These are phyloP conservation scores for Tuber indicum DNA, from an alignment of 495 filamentous ascomycete species.

Conservation along the genomic window DNA sequence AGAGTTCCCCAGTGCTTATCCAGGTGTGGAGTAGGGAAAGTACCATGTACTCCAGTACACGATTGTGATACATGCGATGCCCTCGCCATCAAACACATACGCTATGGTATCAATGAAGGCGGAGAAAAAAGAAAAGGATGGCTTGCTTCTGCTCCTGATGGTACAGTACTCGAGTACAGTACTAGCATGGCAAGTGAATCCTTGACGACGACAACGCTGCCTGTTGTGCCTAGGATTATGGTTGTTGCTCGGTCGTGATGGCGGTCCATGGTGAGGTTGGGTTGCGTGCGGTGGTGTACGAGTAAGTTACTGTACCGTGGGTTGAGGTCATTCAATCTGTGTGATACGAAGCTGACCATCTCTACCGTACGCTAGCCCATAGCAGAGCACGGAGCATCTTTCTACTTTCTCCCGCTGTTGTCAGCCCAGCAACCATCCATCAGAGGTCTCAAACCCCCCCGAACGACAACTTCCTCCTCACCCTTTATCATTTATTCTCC, in stretches of 20 bases:
- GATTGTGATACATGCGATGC: background rate
- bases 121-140: background rate
- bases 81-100: background rate
- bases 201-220: background rate
- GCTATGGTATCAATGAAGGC: background rate
- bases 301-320: background rate
- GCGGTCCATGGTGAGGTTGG: background rate
- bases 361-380: background rate
- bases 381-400: background rate
- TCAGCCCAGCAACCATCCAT: background rate
- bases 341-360: background rate
- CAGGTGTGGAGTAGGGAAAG: background rate
- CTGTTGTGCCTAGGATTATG: background rate
- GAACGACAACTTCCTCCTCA: background rate
- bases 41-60: background rate
- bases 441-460: background rate
- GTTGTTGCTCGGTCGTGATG: background rate
- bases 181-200: constrained; percentile 1
- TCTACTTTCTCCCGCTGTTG: background rate
- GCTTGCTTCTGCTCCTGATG: background rate
- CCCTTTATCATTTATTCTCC: background rate
- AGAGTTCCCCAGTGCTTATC: background rate
- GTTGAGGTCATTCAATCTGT: background rate
- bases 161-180: background rate
- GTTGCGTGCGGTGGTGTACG: background rate